Evolutionary conservation across 192 early-diverging fungal genomes (phyloP).

Genomic region (Rhizophagus prolifer): DNA sequence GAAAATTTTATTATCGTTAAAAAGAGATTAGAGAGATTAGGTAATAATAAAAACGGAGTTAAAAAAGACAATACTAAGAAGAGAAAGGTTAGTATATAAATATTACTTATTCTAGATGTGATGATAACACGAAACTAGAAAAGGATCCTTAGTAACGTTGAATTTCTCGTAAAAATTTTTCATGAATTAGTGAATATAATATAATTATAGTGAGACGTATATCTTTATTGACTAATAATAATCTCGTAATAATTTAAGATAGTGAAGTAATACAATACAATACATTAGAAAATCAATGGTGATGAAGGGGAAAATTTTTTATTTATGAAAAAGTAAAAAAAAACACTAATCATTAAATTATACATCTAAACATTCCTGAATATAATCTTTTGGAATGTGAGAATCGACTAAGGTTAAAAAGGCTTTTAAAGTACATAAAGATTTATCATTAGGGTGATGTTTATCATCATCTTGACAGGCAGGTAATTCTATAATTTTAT

Average conservation of each 20-base stretch:
- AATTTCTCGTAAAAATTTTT: too few species aligned
- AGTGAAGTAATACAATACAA: too few species aligned
- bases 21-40: slow-evolving; percentile 49
- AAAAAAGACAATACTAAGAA: neutral
- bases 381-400: slow-evolving; percentile 39
- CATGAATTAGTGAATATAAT: too few species aligned
- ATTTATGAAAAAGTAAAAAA: too few species aligned
- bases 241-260: too few species aligned
- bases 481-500: slow-evolving; percentile 35
- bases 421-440: slow-evolving; percentile 41
- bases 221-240: too few species aligned
- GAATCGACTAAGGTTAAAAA: slow-evolving; percentile 35
- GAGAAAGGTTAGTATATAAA: neutral
- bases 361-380: slow-evolving; percentile 32
- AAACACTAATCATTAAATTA: neutral
- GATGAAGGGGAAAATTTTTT: too few species aligned
- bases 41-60: neutral
- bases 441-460: slow-evolving; percentile 36
- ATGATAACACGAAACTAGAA: too few species aligned
- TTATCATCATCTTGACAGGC: slow-evolving; percentile 32
- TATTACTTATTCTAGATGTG: neutral
- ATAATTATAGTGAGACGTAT: too few species aligned
- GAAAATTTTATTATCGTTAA: slow-evolving; percentile 84
- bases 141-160: too few species aligned
- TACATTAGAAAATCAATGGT: too few species aligned